Percentiles rank a stretch among this genome's conserved stretches.
phyloP scores from a whole-genome alignment of 2,329 filamentous ascomycete genomes.

The Neofusicoccum cordaticola region DNA sequence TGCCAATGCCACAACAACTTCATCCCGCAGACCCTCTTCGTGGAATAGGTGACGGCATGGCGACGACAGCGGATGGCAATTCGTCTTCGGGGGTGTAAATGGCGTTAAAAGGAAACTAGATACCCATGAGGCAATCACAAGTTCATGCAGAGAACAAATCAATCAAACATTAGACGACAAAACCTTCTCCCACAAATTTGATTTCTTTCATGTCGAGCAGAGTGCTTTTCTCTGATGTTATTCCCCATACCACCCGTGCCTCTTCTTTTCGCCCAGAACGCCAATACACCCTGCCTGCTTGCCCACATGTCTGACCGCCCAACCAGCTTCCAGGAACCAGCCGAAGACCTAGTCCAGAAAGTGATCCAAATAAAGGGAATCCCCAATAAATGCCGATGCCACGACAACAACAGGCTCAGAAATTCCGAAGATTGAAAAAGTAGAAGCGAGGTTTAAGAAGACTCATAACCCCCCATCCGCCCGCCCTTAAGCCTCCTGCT shows the following conservation, averaged over 20 bases:
- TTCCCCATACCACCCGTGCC: neutral
- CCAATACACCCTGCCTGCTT: neutral
- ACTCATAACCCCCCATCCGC: too few species aligned
- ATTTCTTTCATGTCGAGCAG: neutral
- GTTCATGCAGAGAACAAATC: neutral
- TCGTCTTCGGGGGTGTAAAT: neutral
- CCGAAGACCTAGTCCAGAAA: too few species aligned
- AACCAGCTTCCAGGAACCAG: neutral
- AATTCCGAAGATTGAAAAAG: too few species aligned
- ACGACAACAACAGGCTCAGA: too few species aligned
- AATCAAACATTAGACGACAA: neutral
- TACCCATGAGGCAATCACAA: conserved; percentile 3
- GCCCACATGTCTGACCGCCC: neutral
- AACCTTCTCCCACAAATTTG: neutral
- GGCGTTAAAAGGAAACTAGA: neutral
- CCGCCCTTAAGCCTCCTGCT: too few species aligned
- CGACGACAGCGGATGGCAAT: neutral
- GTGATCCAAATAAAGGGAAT: too few species aligned
- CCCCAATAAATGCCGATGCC: too few species aligned
- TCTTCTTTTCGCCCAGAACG: neutral
- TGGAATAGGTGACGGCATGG: neutral
- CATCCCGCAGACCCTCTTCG: conserved; percentile 8
- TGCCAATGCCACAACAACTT: neutral
- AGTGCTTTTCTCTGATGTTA: neutral
- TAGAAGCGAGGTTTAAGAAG: too few species aligned